phyloP scores from a whole-genome alignment of 2,329 filamentous ascomycete genomes.

The Ascochyta clinopodiicola region DNA sequence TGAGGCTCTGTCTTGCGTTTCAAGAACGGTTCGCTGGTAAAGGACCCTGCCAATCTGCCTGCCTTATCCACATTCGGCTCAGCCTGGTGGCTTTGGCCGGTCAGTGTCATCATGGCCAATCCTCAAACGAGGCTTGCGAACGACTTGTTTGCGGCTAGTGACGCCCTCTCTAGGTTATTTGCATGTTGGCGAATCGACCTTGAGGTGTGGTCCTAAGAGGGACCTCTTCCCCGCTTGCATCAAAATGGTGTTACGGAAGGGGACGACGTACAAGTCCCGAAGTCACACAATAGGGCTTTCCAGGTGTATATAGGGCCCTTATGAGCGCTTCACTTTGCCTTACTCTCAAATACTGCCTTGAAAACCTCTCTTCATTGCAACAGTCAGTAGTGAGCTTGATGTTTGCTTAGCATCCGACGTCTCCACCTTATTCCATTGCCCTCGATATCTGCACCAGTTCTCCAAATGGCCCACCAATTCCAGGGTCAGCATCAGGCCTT shows the following conservation, averaged over 20 bases:
- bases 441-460: background rate
- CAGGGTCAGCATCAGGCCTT: conserved; percentile 18
- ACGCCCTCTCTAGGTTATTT: conserved; percentile 6
- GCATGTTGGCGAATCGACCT: conserved; percentile 7
- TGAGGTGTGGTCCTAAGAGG: conserved; percentile 9
- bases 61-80: conserved; percentile 10
- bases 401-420: background rate
- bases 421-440: background rate
- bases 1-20: conserved; percentile 19
- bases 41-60: conserved; percentile 20
- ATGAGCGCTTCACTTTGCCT: conserved; percentile 24
- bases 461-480: conserved; percentile 21
- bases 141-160: conserved; percentile 22
- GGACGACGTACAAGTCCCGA: conserved; percentile 4
- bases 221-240: conserved; percentile 19
- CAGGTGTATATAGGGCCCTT: conserved; percentile 23
- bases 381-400: background rate
- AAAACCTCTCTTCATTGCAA: conserved; percentile 6
- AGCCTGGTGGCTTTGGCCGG: conserved; percentile 32
- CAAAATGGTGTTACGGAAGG: conserved; percentile 17
- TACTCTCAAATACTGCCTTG: conserved; percentile 10
- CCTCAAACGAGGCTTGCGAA: conserved; percentile 22
- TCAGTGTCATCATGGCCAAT: conserved; percentile 22
- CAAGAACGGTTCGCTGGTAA: conserved; percentile 3
- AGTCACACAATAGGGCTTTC: conserved; percentile 8